These are phyloP conservation scores for Fusarium secorum DNA, from an alignment of 2,329 filamentous ascomycete species.

Conservation along the genomic window DNA sequence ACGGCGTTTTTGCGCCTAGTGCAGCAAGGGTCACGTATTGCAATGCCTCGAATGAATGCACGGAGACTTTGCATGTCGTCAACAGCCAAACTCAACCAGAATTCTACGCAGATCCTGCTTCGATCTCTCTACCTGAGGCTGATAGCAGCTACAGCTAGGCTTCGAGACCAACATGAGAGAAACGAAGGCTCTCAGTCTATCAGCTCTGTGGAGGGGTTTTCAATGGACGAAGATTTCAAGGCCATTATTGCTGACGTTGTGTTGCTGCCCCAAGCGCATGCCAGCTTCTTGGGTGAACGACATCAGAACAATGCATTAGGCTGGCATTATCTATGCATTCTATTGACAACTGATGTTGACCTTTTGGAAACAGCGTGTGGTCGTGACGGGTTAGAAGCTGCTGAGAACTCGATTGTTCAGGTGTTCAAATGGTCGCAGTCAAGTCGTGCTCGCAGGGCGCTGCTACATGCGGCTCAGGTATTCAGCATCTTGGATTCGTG, in stretches of 20 bases:
- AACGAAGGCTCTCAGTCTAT: no score
- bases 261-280: neutral
- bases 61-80: neutral
- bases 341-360: slow-evolving; percentile 3
- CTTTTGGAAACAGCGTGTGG: slow-evolving; percentile 7
- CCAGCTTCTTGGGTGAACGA: neutral
- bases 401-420: neutral
- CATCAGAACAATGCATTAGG: slow-evolving; percentile 7
- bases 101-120: slow-evolving; percentile 8
- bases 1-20: neutral
- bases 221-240: neutral
- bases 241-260: neutral
- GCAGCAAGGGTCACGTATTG: neutral
- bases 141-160: neutral
- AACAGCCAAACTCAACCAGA: neutral
- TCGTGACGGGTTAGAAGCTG: slow-evolving; percentile 7
- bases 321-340: slow-evolving; percentile 17
- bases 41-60: slow-evolving; percentile 3
- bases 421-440: slow-evolving; percentile 8
- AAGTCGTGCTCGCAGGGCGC: slow-evolving; percentile 4
- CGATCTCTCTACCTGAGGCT: slow-evolving; percentile 8
- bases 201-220: neutral
- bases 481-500: slow-evolving; percentile 11
- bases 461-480: slow-evolving; percentile 13
- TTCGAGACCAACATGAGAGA: neutral